These are phyloP conservation scores for Cucumis cinereus DNA, from an alignment of 306 rosid genomes.

Conservation along the genomic window DNA sequence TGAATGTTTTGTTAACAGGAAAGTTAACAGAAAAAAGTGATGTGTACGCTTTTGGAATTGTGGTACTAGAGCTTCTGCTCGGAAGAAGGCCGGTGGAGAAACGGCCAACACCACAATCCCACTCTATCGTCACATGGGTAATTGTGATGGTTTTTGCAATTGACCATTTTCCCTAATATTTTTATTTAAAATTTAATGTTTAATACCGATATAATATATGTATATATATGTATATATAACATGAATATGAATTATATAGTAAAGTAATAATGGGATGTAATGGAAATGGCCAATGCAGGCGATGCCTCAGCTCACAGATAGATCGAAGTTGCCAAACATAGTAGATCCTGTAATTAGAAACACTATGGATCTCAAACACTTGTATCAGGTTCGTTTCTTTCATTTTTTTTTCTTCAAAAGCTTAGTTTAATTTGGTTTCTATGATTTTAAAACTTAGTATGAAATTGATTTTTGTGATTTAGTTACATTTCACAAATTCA, in stretches of 20 bases:
- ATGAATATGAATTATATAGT: background rate
- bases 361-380: slow-evolving; percentile 73
- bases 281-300: slow-evolving; percentile 42
- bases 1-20: slow-evolving; percentile 23
- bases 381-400: slow-evolving; percentile 51
- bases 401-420: background rate
- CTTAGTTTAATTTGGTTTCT: background rate
- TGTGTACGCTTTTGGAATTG: slow-evolving; percentile 79
- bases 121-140: slow-evolving; percentile 79
- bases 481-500: background rate
- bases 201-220: no score
- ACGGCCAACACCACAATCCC: slow-evolving; percentile 61
- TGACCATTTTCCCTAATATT: no score
- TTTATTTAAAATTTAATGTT: background rate
- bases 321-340: slow-evolving; percentile 69
- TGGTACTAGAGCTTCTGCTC: slow-evolving; percentile 68
- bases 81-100: slow-evolving; percentile 78
- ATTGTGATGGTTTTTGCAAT: no score
- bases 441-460: no score
- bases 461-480: no score
- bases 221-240: no score
- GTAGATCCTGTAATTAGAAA: slow-evolving; percentile 70
- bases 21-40: slow-evolving; percentile 87
- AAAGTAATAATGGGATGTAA: background rate
- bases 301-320: slow-evolving; percentile 87